phyloP scores from a whole-genome alignment of 371 early-diverging fungal species.

The Funneliformis caledonium region DNA sequence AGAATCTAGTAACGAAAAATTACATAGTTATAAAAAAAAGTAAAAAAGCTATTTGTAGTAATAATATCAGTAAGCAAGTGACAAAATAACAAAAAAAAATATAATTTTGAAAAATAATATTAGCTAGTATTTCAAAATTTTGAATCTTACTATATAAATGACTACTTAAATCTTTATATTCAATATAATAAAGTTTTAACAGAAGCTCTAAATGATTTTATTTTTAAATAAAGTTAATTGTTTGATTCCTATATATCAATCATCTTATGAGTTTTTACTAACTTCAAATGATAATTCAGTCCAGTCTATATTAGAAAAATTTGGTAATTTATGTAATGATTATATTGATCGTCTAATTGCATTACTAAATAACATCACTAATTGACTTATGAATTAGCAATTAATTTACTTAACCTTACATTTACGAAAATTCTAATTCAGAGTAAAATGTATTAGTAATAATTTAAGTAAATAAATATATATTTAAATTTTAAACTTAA shows the following conservation, averaged over 20 bases:
- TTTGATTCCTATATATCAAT: neutral
- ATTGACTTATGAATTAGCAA: too few relatives aligned
- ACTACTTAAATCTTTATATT: neutral
- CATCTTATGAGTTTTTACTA: neutral
- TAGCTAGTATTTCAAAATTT: neutral
- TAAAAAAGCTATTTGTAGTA: neutral
- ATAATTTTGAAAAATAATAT: neutral
- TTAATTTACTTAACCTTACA: too few relatives aligned
- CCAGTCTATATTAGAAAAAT: neutral
- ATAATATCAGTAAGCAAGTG: neutral
- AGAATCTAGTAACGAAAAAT: neutral
- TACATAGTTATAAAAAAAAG: neutral
- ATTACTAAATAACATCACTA: too few relatives aligned
- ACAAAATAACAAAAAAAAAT: neutral
- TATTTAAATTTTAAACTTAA: too few relatives aligned
- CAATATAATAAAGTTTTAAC: neutral
- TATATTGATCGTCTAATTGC: too few relatives aligned
- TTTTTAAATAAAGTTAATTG: conserved; percentile 12
- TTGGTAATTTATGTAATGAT: too few relatives aligned
- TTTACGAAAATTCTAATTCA: too few relatives aligned
- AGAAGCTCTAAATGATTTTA: neutral
- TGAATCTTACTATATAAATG: neutral
- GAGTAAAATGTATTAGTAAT: too few relatives aligned
- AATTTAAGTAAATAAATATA: too few relatives aligned
- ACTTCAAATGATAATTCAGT: neutral